phyloP scores from a whole-genome alignment of 306 rosid genomes.

The Cajanus cajan region DNA sequence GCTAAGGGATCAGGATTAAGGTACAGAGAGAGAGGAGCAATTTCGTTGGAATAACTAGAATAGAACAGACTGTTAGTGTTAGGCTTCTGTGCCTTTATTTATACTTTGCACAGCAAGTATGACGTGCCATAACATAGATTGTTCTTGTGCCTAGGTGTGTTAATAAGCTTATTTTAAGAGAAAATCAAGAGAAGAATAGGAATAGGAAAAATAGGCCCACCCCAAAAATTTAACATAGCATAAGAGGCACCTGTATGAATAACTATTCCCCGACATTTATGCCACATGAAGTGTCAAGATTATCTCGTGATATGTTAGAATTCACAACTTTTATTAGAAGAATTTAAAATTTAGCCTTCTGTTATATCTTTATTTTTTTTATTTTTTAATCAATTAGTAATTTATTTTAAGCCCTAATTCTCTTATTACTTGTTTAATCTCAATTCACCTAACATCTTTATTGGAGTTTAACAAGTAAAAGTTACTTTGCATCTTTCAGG shows the following conservation, averaged over 20 bases:
- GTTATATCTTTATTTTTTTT: neutral
- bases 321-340: neutral
- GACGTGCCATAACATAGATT: neutral
- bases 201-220: neutral
- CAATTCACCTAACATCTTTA: neutral
- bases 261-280: neutral
- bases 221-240: neutral
- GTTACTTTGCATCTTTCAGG: slow-evolving; percentile 56
- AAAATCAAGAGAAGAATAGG: neutral
- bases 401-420: neutral
- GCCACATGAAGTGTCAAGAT: neutral
- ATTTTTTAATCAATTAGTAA: neutral
- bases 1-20: neutral
- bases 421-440: slow-evolving; percentile 20
- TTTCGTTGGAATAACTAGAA: slow-evolving; percentile 4
- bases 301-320: neutral
- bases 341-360: neutral
- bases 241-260: neutral
- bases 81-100: neutral
- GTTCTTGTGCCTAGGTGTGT: neutral
- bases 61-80: neutral
- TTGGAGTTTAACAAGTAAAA: slow-evolving; percentile 12
- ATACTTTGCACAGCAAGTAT: neutral
- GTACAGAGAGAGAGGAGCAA: neutral
- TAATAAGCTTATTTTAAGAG: neutral